phyloP scores from a whole-genome alignment of 2,329 filamentous ascomycete species.

The Cladosporium velox region DNA sequence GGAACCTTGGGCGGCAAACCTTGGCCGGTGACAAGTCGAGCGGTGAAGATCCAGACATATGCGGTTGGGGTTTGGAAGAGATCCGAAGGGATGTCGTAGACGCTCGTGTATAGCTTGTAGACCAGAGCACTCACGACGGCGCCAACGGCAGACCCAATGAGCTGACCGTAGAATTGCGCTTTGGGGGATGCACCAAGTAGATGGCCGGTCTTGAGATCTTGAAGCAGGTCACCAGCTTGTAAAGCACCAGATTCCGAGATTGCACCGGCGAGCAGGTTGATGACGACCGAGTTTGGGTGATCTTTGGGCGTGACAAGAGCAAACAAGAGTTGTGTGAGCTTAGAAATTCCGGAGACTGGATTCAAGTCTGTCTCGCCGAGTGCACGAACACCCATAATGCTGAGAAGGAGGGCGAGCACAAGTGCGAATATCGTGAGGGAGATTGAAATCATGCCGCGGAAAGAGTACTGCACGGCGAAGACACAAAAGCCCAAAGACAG shows the following conservation, averaged over 20 bases:
- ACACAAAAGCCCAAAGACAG: conserved; percentile 79
- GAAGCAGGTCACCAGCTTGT: conserved; percentile 94
- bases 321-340: conserved; percentile 93
- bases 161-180: conserved; percentile 94
- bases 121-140: conserved; percentile 83
- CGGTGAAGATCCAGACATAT: conserved; percentile 97
- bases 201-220: conserved; percentile 95
- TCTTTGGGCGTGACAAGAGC: conserved; percentile 81
- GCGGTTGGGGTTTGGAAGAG: conserved; percentile 92
- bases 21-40: conserved; percentile 85
- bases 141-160: conserved; percentile 84
- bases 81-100: conserved; percentile 85
- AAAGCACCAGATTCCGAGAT: conserved; percentile 82
- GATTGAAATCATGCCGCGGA: conserved; percentile 78
- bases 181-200: conserved; percentile 87
- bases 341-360: conserved; percentile 93
- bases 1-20: conserved; percentile 82
- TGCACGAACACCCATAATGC: conserved; percentile 65
- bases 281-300: conserved; percentile 83
- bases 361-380: conserved; percentile 87
- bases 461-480: conserved; percentile 76
- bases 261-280: conserved; percentile 91
- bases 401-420: conserved; percentile 68
- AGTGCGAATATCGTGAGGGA: conserved; percentile 84
- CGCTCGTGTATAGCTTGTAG: conserved; percentile 85